Percentiles rank a stretch among this genome's conserved stretches.
phyloP scores from a whole-genome alignment of 1,139 yeast genomes.

The Pichia sp. region DNA sequence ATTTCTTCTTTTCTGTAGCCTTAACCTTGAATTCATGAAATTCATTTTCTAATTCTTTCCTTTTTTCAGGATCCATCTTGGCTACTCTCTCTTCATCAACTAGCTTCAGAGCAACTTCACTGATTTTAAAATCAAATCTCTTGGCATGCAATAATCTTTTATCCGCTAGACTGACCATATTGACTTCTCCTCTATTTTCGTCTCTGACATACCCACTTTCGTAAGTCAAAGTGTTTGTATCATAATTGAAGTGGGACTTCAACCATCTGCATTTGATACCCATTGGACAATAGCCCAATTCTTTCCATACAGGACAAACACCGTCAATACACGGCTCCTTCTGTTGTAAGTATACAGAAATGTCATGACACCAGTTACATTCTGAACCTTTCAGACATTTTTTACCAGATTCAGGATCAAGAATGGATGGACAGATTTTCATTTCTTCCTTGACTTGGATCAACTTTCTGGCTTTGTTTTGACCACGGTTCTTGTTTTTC shows the following conservation, averaged over 20 bases:
- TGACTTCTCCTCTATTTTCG: conserved; percentile 54
- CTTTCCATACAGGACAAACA: conserved; percentile 75
- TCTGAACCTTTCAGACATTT: conserved; percentile 68
- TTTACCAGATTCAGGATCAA: conserved; percentile 44
- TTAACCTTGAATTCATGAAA: conserved; percentile 77
- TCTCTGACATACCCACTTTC: conserved; percentile 30
- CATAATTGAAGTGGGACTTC: conserved; percentile 60
- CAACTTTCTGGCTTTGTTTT: conserved; percentile 82
- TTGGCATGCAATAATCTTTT: conserved; percentile 62
- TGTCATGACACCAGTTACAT: conserved; percentile 77
- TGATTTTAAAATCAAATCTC: conserved; percentile 51
- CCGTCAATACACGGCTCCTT: conserved; percentile 75
- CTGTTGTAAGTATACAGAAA: conserved; percentile 54
- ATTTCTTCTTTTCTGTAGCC: conserved; percentile 72
- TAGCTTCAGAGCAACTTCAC: conserved; percentile 41
- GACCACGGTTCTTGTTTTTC: conserved; percentile 59
- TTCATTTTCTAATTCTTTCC: conserved; percentile 43
- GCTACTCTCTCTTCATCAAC: conserved; percentile 29
- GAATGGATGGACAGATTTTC: conserved; percentile 61
- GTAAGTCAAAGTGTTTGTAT: conserved; percentile 42
- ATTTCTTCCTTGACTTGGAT: conserved; percentile 62
- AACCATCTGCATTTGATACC: conserved; percentile 94
- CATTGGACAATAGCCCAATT: conserved; percentile 85
- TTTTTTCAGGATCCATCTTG: conserved; percentile 27
- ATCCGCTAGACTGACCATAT: conserved; percentile 50